These are phyloP conservation scores for Trametes sp. DNA, from an alignment of 1,284 basidiomycete species.

Conservation along the genomic window DNA sequence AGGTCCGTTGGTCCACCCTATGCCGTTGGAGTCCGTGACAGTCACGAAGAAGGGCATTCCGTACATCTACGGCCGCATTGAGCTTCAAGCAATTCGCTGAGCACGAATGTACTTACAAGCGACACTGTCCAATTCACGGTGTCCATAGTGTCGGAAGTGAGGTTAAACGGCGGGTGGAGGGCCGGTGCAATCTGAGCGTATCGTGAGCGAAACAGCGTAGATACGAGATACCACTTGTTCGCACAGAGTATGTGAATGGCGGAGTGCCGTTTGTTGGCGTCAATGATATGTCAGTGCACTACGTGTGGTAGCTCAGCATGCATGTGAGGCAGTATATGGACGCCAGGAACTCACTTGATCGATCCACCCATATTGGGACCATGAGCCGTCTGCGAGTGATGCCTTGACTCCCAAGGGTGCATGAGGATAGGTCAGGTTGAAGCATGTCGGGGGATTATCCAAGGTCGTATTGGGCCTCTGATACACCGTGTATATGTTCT, in stretches of 20 bases:
- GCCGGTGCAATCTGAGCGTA: constrained; percentile 59
- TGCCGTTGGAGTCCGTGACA: constrained; percentile 57
- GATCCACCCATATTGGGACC: constrained; percentile 67
- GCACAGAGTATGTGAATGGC: constrained; percentile 63
- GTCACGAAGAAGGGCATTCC: constrained; percentile 64
- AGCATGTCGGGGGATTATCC: constrained; percentile 47
- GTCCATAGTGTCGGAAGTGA: constrained; percentile 50
- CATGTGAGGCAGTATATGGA: background rate
- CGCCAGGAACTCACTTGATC: constrained; percentile 50
- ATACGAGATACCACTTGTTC: background rate
- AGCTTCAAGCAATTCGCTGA: background rate
- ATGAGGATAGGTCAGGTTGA: constrained; percentile 56
- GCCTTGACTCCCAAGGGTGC: constrained; percentile 53
- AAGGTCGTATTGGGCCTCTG: constrained; percentile 44
- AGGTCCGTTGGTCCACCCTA: constrained; percentile 62
- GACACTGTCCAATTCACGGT: constrained; percentile 65
- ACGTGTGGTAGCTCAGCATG: background rate
- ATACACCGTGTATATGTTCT: constrained; percentile 61
- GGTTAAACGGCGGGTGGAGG: constrained; percentile 64
- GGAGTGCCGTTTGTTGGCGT: constrained; percentile 63
- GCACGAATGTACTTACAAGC: constrained; percentile 41
- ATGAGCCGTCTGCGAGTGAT: constrained; percentile 52
- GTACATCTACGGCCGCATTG: constrained; percentile 48
- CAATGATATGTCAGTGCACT: constrained; percentile 64
- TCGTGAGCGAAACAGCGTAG: background rate